These are phyloP conservation scores for Cryptosporidium bovis DNA, from an alignment of 169 alveolate species.

Conservation along the genomic window DNA sequence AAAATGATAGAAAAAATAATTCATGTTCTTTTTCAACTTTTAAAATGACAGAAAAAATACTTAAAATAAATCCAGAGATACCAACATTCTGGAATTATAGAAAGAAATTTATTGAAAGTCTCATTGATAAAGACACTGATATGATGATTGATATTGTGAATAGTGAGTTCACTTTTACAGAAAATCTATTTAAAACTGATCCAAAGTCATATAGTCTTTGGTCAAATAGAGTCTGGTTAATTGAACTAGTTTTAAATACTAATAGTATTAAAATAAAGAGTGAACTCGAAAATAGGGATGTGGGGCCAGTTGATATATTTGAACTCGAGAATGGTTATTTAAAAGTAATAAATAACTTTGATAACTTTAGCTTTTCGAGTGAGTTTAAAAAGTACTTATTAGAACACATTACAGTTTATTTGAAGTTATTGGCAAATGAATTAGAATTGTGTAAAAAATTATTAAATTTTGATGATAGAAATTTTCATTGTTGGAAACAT, in stretches of 20 bases:
- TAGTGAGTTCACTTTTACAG: slow-evolving; percentile 29
- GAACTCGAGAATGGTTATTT: slow-evolving; percentile 11
- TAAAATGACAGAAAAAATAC: slow-evolving; percentile 59
- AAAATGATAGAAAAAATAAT: not conserved
- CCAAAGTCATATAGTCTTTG: slow-evolving; percentile 60
- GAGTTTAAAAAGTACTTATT: slow-evolving; percentile 6
- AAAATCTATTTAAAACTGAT: slow-evolving; percentile 23
- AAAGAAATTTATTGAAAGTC: slow-evolving; percentile 1
- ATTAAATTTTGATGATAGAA: slow-evolving; percentile 69
- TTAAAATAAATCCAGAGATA: slow-evolving; percentile 70
- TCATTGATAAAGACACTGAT: not conserved
- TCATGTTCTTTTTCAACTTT: slow-evolving; percentile 6
- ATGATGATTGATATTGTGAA: not conserved
- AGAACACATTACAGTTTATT: not conserved
- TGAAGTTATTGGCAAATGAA: slow-evolving; percentile 35
- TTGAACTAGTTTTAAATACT: slow-evolving; percentile 21
- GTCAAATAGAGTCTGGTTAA: slow-evolving; percentile 62
- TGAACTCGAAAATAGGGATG: not conserved
- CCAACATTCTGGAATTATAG: slow-evolving; percentile 76
- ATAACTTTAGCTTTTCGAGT: not conserved
- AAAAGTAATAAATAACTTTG: not conserved
- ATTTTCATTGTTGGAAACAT: slow-evolving; percentile 77
- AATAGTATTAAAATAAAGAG: not conserved
- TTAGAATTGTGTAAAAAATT: slow-evolving; percentile 37
- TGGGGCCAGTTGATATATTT: not conserved